Evolutionary conservation across 2,329 filamentous ascomycete species (phyloP).

Genomic region (Emergomyces pasteurianus): DNA sequence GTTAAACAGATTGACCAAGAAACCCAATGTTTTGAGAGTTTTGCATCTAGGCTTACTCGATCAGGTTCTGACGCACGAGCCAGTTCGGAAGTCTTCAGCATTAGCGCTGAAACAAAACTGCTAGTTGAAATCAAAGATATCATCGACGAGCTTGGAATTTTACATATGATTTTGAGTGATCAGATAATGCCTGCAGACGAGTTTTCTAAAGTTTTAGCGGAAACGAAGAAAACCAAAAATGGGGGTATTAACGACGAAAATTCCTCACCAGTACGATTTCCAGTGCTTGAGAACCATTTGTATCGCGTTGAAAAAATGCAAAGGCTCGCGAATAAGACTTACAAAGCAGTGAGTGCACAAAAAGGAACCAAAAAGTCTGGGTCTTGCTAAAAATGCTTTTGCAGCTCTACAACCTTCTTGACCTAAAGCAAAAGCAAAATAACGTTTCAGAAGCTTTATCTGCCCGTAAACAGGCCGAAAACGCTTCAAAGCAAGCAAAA

Average conservation of each 20-base stretch:
- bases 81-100: constrained; percentile 37
- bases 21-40: constrained; percentile 15
- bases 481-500: constrained; percentile 43
- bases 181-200: constrained; percentile 1
- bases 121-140: constrained; percentile 56
- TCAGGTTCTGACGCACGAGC: not conserved
- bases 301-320: constrained; percentile 3
- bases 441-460: constrained; percentile 55
- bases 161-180: constrained; percentile 41
- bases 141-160: constrained; percentile 44
- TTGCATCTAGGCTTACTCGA: not conserved
- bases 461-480: constrained; percentile 46
- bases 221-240: constrained; percentile 15
- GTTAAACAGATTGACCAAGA: constrained; percentile 13
- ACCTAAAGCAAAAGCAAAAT: constrained; percentile 58
- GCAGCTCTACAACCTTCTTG: constrained; percentile 38
- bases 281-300: constrained; percentile 25
- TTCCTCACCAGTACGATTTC: constrained; percentile 8
- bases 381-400: not conserved
- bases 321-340: constrained; percentile 12
- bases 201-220: constrained; percentile 19
- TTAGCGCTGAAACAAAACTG: constrained; percentile 48
- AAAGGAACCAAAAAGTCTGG: not conserved
- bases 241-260: not conserved
- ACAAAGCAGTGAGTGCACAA: not conserved